Conservation (phyloP, 345 rosid genomes). For the Aquilaria sinensis region DNA sequence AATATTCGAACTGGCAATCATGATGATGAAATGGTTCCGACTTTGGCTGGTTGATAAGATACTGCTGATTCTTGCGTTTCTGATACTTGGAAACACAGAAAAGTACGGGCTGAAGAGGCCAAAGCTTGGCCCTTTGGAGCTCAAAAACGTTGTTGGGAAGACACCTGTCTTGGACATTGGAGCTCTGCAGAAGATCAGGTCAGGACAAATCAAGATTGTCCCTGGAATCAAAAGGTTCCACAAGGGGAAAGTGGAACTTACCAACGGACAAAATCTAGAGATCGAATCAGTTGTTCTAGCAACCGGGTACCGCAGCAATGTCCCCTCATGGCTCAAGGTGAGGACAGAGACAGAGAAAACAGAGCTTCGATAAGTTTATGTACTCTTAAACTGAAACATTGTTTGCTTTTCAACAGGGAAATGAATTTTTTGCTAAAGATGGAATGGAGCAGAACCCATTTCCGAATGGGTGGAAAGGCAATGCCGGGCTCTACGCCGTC, state of each 20-base stretch:
- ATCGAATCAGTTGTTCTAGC: conserved; percentile 11
- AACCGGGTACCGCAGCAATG: conserved; percentile 18
- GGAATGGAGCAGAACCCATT: conserved; percentile 63
- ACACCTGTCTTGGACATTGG: conserved; percentile 18
- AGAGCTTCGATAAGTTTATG: too few species aligned
- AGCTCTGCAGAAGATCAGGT: conserved; percentile 11
- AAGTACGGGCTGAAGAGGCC: conserved; percentile 13
- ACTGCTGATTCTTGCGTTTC: conserved; percentile 7
- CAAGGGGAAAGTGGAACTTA: conserved; percentile 7
- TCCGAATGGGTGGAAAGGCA: conserved; percentile 83
- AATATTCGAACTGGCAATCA: conserved; percentile 10
- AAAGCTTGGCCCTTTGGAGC: conserved; percentile 10
- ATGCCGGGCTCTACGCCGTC: conserved; percentile 67
- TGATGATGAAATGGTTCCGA: conserved; percentile 9
- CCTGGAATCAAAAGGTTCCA: conserved; percentile 10
- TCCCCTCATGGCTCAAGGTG: conserved; percentile 16
- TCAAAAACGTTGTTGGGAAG: conserved; percentile 9
- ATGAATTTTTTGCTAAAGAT: conserved; percentile 59
- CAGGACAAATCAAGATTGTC: conserved; percentile 12
- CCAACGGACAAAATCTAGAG: conserved; percentile 5
- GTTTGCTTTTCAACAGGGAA: conserved; percentile 32
- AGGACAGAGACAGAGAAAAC: neutral
- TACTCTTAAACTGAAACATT: too few species aligned
- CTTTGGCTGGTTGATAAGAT: conserved; percentile 14
- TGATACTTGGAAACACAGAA: conserved; percentile 6